A percentile compares a stretch with the other conserved stretches of the same genome.
phyloP scores from a whole-genome alignment of 495 filamentous ascomycete genomes.

The Cercophora samala region DNA sequence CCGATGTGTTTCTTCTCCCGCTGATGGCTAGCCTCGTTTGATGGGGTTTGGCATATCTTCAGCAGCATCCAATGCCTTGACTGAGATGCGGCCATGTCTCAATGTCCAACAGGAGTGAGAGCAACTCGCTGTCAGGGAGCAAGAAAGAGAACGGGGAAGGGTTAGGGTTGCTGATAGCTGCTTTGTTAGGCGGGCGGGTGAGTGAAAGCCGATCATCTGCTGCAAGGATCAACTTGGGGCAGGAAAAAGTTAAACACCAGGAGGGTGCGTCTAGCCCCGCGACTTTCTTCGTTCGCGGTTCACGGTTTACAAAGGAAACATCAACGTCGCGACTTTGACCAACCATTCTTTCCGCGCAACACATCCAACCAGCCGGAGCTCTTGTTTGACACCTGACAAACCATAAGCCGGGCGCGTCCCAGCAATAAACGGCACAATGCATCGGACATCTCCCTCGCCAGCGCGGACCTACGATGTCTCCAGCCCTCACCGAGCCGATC shows the following conservation, averaged over 20 bases:
- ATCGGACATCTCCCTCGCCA: conserved; percentile 37
- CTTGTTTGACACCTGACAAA: not conserved
- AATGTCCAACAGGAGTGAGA: not conserved
- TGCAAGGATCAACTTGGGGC: not conserved
- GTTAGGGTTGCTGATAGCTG: not conserved
- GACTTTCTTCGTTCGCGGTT: not conserved
- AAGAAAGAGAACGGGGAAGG: not conserved
- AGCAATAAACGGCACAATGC: conserved; percentile 31
- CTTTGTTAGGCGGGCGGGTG: not conserved
- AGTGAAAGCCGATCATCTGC: not conserved
- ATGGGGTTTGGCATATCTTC: too few relatives aligned
- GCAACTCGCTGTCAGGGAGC: not conserved
- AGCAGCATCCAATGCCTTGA: not conserved
- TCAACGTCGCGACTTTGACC: not conserved
- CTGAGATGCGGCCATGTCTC: not conserved
- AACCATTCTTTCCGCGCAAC: not conserved
- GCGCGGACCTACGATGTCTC: conserved; percentile 36
- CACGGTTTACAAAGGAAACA: not conserved
- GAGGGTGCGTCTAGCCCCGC: conserved; percentile 1
- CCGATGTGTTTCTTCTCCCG: not conserved
- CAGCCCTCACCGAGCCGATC: conserved; percentile 33
- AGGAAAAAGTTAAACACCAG: not conserved
- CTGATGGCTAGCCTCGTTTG: not conserved
- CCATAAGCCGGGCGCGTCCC: not conserved
- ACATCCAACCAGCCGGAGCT: not conserved